Conservation (phyloP, 2,329 filamentous ascomycete species). For the Colletotrichum nymphaeae region DNA sequence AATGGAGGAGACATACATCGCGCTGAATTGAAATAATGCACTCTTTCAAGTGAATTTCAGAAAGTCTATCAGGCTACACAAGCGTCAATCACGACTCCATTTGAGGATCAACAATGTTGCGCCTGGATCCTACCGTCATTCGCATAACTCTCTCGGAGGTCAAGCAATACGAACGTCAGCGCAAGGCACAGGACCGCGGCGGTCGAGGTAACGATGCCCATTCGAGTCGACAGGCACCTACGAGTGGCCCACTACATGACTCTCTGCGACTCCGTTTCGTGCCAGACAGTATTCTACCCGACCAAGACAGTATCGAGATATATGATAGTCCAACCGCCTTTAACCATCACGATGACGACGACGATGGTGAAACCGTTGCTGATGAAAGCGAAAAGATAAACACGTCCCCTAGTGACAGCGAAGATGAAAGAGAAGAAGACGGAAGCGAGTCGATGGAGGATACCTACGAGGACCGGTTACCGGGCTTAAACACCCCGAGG, state of each 20-base stretch:
- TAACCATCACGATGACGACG: not conserved
- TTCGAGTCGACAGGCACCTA: not conserved
- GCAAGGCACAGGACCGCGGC: not conserved
- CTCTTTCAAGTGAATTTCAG: not conserved
- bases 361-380: no score
- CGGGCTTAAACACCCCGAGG: conserved; percentile 19
- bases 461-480: not conserved
- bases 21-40: not conserved
- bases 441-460: not conserved
- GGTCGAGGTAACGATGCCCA: not conserved
- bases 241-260: not conserved
- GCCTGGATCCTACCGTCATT: conserved; percentile 52
- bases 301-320: not conserved
- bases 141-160: conserved; percentile 53
- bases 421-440: not conserved
- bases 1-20: not conserved
- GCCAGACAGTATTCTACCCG: not conserved
- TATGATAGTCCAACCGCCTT: not conserved
- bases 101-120: conserved; percentile 49
- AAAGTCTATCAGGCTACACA: not conserved
- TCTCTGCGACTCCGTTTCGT: not conserved
- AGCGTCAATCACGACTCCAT: no score
- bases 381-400: not conserved
- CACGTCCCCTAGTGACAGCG: not conserved
- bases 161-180: not conserved